Percentiles rank a stretch among this genome's conserved stretches.
Evolutionary conservation across 306 rosid genomes (phyloP).

Genomic region (Quercus engelmannii): DNA sequence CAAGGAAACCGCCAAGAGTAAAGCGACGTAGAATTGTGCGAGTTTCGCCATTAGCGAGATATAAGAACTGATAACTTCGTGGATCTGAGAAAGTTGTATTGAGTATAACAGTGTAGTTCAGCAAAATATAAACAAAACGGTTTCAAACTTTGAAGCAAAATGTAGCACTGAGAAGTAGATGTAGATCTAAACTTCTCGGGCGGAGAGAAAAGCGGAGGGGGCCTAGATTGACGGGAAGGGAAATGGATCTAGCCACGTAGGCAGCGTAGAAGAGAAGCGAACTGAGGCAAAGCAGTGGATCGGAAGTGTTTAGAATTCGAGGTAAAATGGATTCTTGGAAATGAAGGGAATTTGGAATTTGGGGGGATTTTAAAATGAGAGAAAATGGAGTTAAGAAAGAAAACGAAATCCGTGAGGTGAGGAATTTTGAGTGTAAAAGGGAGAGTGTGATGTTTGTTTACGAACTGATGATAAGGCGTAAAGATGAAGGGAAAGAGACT

Average conservation of each 20-base stretch:
- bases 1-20: constrained; percentile 25
- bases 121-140: no score
- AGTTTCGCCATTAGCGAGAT: constrained; percentile 37
- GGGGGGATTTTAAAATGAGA: neutral
- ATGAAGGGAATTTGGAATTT: constrained; percentile 4
- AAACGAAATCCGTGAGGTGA: neutral
- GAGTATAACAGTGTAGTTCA: no score
- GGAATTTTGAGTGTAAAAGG: neutral
- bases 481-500: no score
- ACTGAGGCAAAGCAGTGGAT: constrained; percentile 17
- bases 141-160: neutral
- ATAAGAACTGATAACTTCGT: constrained; percentile 2
- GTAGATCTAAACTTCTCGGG: constrained; percentile 6
- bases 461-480: no score
- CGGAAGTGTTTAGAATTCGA: no score
- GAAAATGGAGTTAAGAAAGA: neutral
- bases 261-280: neutral
- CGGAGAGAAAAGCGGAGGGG: constrained; percentile 22
- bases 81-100: constrained; percentile 30
- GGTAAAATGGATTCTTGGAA: no score
- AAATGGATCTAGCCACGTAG: constrained; percentile 31
- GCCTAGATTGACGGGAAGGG: constrained; percentile 34
- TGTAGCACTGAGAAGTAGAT: constrained; percentile 21
- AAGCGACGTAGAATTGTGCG: constrained; percentile 7
- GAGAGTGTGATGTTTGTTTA: neutral